A percentile compares a stretch with the other conserved stretches of the same genome.
phyloP scores from a whole-genome alignment of 2,329 filamentous ascomycete species.

The Zymoseptoria crescenta region DNA sequence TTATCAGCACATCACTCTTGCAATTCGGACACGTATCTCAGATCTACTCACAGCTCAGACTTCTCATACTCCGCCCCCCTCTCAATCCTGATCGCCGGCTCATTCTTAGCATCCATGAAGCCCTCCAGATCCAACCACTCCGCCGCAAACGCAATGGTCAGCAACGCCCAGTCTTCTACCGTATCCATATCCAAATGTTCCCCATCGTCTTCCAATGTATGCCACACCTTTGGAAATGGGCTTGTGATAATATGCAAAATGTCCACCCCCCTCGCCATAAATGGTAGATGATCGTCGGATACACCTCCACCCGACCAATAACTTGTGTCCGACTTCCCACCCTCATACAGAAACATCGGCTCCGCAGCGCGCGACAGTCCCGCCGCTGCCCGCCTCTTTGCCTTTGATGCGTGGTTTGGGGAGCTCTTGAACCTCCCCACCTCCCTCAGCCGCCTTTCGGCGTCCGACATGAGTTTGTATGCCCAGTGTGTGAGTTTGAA shows the following conservation, averaged over 20 bases:
- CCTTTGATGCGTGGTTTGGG: constrained; percentile 39
- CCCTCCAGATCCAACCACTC: constrained; percentile 86
- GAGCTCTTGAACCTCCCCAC: constrained; percentile 60
- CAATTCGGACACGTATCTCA: neutral
- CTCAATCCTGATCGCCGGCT: neutral
- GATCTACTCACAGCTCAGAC: constrained; percentile 17
- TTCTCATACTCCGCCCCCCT: constrained; percentile 3
- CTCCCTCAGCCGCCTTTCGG: constrained; percentile 66
- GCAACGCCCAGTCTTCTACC: constrained; percentile 77
- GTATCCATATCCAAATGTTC: constrained; percentile 74
- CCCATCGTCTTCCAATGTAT: constrained; percentile 73
- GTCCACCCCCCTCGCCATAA: constrained; percentile 77
- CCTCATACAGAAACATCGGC: constrained; percentile 57
- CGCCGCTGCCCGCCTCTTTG: constrained; percentile 1
- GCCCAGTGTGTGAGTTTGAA: constrained; percentile 91
- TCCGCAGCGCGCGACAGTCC: constrained; percentile 1
- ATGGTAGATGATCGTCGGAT: constrained; percentile 86
- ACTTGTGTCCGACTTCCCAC: constrained; percentile 42
- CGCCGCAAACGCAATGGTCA: constrained; percentile 74
- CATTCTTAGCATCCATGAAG: constrained; percentile 32
- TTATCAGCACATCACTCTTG: neutral
- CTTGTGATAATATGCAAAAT: constrained; percentile 81
- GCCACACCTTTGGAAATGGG: constrained; percentile 81
- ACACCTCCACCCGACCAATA: constrained; percentile 45
- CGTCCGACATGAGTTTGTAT: constrained; percentile 64